These are phyloP conservation scores for Colletotrichum siamense DNA, from an alignment of 2,329 filamentous ascomycete species.

Conservation along the genomic window DNA sequence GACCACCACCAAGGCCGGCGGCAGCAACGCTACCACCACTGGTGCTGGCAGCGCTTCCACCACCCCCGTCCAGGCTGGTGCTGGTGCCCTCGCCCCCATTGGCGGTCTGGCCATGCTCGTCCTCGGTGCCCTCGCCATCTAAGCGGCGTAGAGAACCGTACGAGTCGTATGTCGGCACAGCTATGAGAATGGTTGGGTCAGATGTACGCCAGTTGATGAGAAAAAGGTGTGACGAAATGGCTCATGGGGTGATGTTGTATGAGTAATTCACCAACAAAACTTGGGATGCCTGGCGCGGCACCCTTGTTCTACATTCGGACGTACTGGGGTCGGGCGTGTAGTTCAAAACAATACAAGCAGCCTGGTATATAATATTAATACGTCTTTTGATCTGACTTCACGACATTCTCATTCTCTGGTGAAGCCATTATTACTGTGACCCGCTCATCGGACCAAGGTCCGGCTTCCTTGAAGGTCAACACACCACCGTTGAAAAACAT, in stretches of 20 bases:
- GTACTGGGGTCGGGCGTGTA: background rate
- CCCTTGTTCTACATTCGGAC: background rate
- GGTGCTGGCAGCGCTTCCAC: conserved; percentile 12
- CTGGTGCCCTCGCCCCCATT: conserved; percentile 12
- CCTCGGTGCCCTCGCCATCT: conserved; percentile 21
- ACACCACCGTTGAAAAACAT: background rate
- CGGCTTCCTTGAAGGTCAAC: background rate
- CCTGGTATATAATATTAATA: conserved; percentile 3
- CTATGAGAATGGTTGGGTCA: background rate
- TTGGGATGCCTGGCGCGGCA: background rate
- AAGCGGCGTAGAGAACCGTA: background rate
- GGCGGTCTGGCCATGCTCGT: conserved; percentile 20
- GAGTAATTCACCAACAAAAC: background rate
- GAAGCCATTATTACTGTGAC: background rate
- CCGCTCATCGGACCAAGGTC: background rate
- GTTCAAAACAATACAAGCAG: background rate
- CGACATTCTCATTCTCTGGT: background rate
- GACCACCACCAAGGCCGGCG: conserved; percentile 11
- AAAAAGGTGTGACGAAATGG: background rate
- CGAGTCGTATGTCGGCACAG: background rate
- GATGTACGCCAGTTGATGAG: background rate
- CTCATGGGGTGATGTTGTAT: background rate
- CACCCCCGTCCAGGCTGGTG: conserved; percentile 11
- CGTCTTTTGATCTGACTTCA: background rate
- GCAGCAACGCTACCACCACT: conserved; percentile 5